Conservation (phyloP, 2,329 filamentous ascomycete species). For the Periconia sp. region DNA sequence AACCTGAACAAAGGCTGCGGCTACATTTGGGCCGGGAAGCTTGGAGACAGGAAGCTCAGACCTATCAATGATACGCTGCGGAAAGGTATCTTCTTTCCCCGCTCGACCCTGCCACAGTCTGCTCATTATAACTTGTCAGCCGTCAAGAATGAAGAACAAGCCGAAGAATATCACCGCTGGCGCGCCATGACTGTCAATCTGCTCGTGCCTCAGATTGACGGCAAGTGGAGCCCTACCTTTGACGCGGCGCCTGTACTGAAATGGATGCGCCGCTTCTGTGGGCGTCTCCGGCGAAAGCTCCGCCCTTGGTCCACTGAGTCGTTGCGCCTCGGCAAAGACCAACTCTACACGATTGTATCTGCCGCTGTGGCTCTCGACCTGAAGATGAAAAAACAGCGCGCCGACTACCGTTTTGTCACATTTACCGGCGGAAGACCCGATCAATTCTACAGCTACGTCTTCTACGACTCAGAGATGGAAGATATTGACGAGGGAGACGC, state of each 20-base stretch:
- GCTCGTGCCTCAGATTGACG: constrained; percentile 44
- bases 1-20: constrained; percentile 42
- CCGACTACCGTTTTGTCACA: constrained; percentile 46
- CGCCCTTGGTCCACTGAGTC: constrained; percentile 40
- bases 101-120: constrained; percentile 3
- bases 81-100: constrained; percentile 30
- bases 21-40: constrained; percentile 45
- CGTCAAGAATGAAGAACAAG: constrained; percentile 44
- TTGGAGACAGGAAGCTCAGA: constrained; percentile 44
- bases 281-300: constrained; percentile 35
- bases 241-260: constrained; percentile 42
- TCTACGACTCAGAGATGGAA: constrained; percentile 47
- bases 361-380: constrained; percentile 45
- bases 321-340: constrained; percentile 37
- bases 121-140: constrained; percentile 27
- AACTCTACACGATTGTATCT: constrained; percentile 41
- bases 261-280: constrained; percentile 39
- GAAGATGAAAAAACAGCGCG: constrained; percentile 44
- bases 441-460: constrained; percentile 43
- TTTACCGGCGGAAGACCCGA: constrained; percentile 40
- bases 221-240: constrained; percentile 44
- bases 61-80: constrained; percentile 44
- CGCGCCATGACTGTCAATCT: constrained; percentile 43
- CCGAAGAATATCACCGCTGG: constrained; percentile 46
- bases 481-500: constrained; percentile 40